A percentile compares a stretch with the other conserved stretches of the same genome.
Conservation (phyloP, 2,329 filamentous ascomycete species). For the Ophiostoma ulmi region DNA sequence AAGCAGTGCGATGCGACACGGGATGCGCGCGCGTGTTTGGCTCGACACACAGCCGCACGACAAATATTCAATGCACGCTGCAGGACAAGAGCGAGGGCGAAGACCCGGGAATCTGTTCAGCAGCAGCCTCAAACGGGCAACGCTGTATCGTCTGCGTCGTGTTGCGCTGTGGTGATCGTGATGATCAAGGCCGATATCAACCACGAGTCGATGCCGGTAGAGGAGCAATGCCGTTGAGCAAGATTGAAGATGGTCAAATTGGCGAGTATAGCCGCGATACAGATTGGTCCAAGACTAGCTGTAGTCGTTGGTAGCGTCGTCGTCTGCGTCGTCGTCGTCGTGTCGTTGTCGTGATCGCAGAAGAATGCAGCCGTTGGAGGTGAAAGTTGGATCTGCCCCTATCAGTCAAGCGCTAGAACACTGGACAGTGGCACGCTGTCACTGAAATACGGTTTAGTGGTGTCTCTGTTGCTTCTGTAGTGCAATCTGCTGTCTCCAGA, state of each 20-base stretch:
- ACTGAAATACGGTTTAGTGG: not conserved
- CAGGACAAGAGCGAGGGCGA: not conserved
- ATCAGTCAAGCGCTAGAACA: not conserved
- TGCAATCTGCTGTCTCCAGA: not conserved
- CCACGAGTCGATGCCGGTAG: not conserved
- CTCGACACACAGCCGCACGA: not conserved
- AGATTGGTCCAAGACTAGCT: not conserved
- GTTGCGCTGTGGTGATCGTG: not conserved
- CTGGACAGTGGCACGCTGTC: no score
- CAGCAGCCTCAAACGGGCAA: not conserved
- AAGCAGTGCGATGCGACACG: not conserved
- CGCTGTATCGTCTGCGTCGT: not conserved
- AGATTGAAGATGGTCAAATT: not conserved
- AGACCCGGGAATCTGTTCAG: not conserved
- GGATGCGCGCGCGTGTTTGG: not conserved
- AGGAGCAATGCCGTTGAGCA: not conserved
- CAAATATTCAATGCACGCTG: constrained; percentile 10
- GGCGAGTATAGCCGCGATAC: not conserved
- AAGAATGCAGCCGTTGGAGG: not conserved
- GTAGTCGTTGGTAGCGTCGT: not conserved
- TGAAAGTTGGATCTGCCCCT: not conserved
- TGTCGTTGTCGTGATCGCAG: constrained; percentile 1
- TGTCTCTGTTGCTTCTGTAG: not conserved
- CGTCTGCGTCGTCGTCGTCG: constrained; percentile 1
- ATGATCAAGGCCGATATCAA: not conserved